Conservation (phyloP, 106 monocot species). For the Acorus gramineus region DNA sequence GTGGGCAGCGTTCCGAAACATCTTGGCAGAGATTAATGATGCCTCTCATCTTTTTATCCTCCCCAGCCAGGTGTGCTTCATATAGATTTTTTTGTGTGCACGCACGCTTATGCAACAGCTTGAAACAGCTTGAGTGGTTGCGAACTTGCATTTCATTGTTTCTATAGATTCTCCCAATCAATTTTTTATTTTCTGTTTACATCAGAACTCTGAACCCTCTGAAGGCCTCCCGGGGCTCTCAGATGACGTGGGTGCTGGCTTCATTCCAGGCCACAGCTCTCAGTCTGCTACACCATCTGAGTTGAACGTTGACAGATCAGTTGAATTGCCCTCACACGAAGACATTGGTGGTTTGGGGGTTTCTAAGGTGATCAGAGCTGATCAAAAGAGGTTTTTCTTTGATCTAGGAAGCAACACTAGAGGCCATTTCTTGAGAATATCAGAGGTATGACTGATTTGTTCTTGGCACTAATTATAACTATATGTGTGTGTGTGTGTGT, state of each 20-base stretch:
- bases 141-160: too few relatives aligned
- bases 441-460: conserved; percentile 44
- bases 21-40: conserved; percentile 68
- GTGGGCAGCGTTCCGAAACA: conserved; percentile 76
- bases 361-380: conserved; percentile 77
- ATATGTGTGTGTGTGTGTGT: too few relatives aligned
- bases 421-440: conserved; percentile 86
- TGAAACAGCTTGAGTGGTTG: too few relatives aligned
- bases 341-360: conserved; percentile 47
- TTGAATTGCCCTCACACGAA: conserved; percentile 37
- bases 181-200: not conserved
- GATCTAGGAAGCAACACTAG: conserved; percentile 88
- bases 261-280: conserved; percentile 53
- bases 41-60: conserved; percentile 43
- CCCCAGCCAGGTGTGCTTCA: conserved; percentile 33
- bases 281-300: conserved; percentile 61
- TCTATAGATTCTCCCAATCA: too few relatives aligned
- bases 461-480: too few relatives aligned
- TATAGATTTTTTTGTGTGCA: too few relatives aligned
- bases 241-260: conserved; percentile 96
- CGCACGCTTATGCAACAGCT: too few relatives aligned
- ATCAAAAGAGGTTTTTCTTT: conserved; percentile 95
- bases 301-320: conserved; percentile 46
- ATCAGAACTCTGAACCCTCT: conserved; percentile 49
- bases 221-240: conserved; percentile 73